Conservation (phyloP, 2,329 filamentous ascomycete genomes). For the Aspergillus quadricinctus region DNA sequence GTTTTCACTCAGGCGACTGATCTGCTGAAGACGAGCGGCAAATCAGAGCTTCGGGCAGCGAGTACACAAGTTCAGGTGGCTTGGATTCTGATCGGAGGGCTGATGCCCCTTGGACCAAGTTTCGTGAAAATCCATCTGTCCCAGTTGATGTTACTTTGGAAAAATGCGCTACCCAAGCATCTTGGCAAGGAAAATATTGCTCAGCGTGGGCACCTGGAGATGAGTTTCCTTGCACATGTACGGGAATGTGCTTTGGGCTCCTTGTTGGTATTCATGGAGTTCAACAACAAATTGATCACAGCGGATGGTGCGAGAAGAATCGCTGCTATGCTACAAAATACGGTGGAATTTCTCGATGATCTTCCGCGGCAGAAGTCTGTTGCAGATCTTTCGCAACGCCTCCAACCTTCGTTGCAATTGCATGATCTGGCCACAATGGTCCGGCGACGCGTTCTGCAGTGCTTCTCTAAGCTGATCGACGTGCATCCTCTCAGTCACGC, state of each 20-base stretch:
- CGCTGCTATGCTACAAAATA: constrained; percentile 91
- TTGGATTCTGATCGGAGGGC: constrained; percentile 91
- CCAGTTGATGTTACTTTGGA: constrained; percentile 90
- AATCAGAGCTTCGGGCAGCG: constrained; percentile 83
- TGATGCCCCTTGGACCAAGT: constrained; percentile 95
- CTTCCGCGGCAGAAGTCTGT: constrained; percentile 77
- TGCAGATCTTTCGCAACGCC: constrained; percentile 78
- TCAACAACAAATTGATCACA: constrained; percentile 86
- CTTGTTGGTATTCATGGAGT: constrained; percentile 86
- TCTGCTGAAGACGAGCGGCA: constrained; percentile 84
- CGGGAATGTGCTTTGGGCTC: constrained; percentile 90
- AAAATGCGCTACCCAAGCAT: constrained; percentile 92
- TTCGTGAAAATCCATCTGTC: constrained; percentile 98
- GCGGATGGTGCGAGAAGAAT: constrained; percentile 91
- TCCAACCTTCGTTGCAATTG: constrained; percentile 81
- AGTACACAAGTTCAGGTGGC: constrained; percentile 96
- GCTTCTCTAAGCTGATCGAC: constrained; percentile 86
- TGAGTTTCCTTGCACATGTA: constrained; percentile 90
- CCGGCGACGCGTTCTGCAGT: constrained; percentile 85
- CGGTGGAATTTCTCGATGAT: constrained; percentile 80
- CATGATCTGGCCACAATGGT: constrained; percentile 92
- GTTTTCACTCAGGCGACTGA: constrained; percentile 89
- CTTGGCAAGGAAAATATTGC: constrained; percentile 87
- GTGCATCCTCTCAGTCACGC: constrained; percentile 79
- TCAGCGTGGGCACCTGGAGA: constrained; percentile 77